phyloP scores from a whole-genome alignment of 31 red algal species.

The Endocladia muricata region DNA sequence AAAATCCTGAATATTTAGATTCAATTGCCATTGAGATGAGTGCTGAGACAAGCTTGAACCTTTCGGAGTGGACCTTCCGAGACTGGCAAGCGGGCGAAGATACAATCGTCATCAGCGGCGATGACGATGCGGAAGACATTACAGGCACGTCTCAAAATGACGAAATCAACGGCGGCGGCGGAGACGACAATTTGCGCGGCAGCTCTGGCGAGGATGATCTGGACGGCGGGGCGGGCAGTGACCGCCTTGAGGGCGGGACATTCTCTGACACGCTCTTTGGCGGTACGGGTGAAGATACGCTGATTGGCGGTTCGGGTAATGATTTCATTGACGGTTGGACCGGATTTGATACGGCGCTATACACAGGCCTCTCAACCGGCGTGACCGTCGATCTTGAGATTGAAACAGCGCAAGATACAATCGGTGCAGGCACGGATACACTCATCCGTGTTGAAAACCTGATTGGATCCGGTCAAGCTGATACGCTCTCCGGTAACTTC shows the following conservation, averaged over 20 bases:
- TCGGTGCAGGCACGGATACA: background rate
- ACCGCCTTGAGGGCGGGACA: background rate
- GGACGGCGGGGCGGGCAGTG: background rate
- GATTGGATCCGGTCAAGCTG: background rate
- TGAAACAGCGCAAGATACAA: background rate
- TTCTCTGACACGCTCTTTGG: background rate
- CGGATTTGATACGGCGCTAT: background rate
- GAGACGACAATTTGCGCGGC: background rate
- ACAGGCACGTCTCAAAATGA: background rate
- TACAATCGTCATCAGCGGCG: too few relatives aligned
- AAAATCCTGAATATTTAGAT: too few relatives aligned
- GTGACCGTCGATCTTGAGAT: background rate
- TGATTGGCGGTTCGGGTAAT: background rate
- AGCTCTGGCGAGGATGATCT: background rate
- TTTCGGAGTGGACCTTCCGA: too few relatives aligned
- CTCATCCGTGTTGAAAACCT: background rate
- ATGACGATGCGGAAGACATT: background rate
- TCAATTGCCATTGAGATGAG: too few relatives aligned
- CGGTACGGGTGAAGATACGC: background rate
- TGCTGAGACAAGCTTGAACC: too few relatives aligned
- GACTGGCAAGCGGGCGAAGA: too few relatives aligned
- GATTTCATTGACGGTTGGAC: background rate
- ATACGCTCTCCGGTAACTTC: background rate
- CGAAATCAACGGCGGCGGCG: background rate
- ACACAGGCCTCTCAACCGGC: background rate